phyloP scores from a whole-genome alignment of 2,329 filamentous ascomycete genomes.

The Pseudogymnoascus sp. region DNA sequence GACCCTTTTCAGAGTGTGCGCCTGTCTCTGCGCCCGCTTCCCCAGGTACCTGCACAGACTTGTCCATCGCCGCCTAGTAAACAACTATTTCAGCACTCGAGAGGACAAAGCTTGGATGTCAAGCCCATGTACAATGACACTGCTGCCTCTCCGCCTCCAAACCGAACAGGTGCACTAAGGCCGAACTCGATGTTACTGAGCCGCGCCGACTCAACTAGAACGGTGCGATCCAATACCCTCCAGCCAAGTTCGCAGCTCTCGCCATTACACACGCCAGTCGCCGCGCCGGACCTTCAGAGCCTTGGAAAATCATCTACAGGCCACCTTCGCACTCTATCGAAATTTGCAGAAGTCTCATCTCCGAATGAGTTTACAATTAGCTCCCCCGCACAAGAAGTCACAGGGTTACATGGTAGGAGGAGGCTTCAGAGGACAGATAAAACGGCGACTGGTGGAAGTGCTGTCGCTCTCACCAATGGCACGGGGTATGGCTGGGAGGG shows the following conservation, averaged over 20 bases:
- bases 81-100: slow-evolving; percentile 5
- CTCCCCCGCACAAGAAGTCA: slow-evolving; percentile 73
- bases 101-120: slow-evolving; percentile 12
- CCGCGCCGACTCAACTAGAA: slow-evolving; percentile 44
- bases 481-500: slow-evolving; percentile 64
- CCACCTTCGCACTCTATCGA: slow-evolving; percentile 80
- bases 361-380: slow-evolving; percentile 76
- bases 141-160: slow-evolving; percentile 9
- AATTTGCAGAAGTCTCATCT: slow-evolving; percentile 65
- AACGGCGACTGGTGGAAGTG: slow-evolving; percentile 29
- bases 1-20: slow-evolving; percentile 65
- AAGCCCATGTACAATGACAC: slow-evolving; percentile 18
- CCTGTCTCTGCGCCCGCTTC: slow-evolving; percentile 67
- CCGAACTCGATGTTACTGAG: slow-evolving; percentile 56
- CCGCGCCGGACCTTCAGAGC: slow-evolving; percentile 66
- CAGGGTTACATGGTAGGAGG: slow-evolving; percentile 75
- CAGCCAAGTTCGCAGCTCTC: slow-evolving; percentile 27
- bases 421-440: slow-evolving; percentile 67
- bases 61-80: slow-evolving; percentile 19
- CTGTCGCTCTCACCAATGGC: slow-evolving; percentile 39
- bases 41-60: slow-evolving; percentile 51
- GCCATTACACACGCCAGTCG: slow-evolving; percentile 40
- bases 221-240: slow-evolving; percentile 31
- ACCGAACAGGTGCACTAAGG: slow-evolving; percentile 26
- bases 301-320: slow-evolving; percentile 84